phyloP scores from a whole-genome alignment of 73 alveolate genomes.

The Paramecium caudatum region DNA sequence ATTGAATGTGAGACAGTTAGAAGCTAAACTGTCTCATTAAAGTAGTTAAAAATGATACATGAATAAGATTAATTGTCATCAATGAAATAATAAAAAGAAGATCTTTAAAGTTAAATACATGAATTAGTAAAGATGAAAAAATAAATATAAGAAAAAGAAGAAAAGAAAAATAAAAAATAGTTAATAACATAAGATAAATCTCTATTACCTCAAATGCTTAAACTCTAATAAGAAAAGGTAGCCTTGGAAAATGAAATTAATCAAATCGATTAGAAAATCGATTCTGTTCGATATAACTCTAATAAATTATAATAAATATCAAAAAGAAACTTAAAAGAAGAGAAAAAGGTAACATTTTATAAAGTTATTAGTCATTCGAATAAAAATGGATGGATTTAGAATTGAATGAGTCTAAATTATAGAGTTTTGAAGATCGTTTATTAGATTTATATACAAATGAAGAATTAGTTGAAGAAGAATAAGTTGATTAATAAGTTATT shows the following conservation, averaged over 20 bases:
- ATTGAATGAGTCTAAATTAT: not conserved
- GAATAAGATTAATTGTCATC: not conserved
- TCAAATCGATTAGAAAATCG: constrained; percentile 29
- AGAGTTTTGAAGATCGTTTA: not conserved
- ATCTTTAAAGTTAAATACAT: constrained; percentile 6
- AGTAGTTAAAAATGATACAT: not conserved
- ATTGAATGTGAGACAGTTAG: constrained; percentile 30
- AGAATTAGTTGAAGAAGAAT: not conserved
- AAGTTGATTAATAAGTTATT: not conserved
- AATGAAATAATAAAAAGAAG: constrained; percentile 31
- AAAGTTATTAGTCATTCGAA: constrained; percentile 24
- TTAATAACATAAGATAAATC: not conserved
- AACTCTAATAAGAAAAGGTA: constrained; percentile 29
- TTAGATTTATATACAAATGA: not conserved
- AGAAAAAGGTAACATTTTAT: constrained; percentile 31
- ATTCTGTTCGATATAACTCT: not conserved
- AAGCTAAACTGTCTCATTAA: constrained; percentile 27
- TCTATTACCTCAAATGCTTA: constrained; percentile 1
- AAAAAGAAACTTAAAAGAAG: constrained; percentile 61
- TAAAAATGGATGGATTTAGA: constrained; percentile 26
- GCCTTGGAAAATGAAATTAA: constrained; percentile 52
- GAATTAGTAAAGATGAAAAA: constrained; percentile 36
- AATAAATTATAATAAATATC: not conserved
- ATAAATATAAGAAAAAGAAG: constrained; percentile 41
- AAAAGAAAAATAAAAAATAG: not conserved